phyloP scores from a whole-genome alignment of 2,329 filamentous ascomycete genomes.

The Aspergillus vadensis region DNA sequence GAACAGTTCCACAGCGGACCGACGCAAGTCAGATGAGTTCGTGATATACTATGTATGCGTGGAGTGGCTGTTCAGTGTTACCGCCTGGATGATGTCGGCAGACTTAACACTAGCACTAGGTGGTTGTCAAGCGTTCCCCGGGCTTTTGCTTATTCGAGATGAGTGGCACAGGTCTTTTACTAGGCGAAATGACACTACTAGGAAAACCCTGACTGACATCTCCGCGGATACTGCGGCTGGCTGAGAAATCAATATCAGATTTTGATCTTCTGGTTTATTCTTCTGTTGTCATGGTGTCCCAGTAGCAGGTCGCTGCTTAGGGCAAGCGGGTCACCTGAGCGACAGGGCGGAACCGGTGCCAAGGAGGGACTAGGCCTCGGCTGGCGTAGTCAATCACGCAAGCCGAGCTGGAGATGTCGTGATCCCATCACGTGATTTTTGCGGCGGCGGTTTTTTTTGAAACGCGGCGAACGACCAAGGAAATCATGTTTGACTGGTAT shows the following conservation, averaged over 20 bases:
- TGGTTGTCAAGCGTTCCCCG: background rate
- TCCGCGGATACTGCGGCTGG: background rate
- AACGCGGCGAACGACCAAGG: background rate
- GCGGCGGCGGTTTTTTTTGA: conserved; percentile 6
- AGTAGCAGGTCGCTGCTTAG: conserved; percentile 5
- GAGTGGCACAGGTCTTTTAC: background rate
- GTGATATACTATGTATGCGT: background rate
- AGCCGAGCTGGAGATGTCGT: conserved; percentile 28
- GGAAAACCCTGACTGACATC: background rate
- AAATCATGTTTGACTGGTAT: background rate
- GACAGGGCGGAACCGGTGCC: conserved; percentile 1
- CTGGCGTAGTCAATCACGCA: conserved; percentile 26
- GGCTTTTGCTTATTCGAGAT: background rate
- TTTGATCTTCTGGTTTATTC: background rate
- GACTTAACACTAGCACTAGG: background rate
- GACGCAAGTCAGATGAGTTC: background rate
- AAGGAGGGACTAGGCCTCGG: conserved; percentile 1
- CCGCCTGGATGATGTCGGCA: background rate
- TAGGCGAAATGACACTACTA: background rate
- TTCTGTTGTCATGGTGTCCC: background rate
- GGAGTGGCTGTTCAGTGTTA: background rate
- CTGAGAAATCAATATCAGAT: background rate
- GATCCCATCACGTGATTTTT: conserved; percentile 16
- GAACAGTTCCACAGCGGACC: conserved; percentile 4
- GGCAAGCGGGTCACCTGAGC: conserved; percentile 17